Base-by-base conservation (phyloP, 495 filamentous ascomycete genomes). In the Penicillium dipodomyicola region DNA sequence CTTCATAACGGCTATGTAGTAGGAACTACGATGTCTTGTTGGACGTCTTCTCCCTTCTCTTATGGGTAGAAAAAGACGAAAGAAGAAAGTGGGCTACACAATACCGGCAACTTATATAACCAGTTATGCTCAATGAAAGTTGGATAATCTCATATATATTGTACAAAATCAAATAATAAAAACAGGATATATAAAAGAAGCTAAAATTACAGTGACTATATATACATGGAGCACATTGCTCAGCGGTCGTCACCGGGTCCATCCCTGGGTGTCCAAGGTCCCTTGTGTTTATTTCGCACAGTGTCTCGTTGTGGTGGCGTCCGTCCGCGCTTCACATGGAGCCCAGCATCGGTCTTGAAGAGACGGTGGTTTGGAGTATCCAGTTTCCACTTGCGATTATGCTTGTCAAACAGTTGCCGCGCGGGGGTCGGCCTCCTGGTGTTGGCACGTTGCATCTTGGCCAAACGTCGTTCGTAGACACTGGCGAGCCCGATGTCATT, bases 201-300 rank as follows among this genome's bases (percentile, higher is more conserved):
- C 52, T 63, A 56, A 63, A 42, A 46, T 22, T 59, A 63, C 52
- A 48, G 49, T 52, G 43, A 56, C 42, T 63, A 29, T 29, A 29
- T 63, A 37, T 59, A 63, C 60, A 63, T 43, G 40, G 32, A 25
- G 33, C 23, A 48, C 32, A 12, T 22, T 17, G 12, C 10, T 25
- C 17, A 25, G 17, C 1, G 3, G 14, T 43, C 30, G 14, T 20
- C 14, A 27, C 20, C 22, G 22, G 23, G 11, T 29, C 14, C 25
- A 23, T 40, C 42, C 14, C 42, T 22, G 6, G 19, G 42, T 5
- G 23, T 19, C 45, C 45, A 48, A 11, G 45, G 17, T 29, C 29
- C 30, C 19, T 12, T 27, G 6, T 22, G 20, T 39, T 7, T 39
- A 3, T 23, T 17, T 47, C 14, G 33, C 12, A 17, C 9, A 0